These are phyloP conservation scores for Arthroderma sp. DNA, from an alignment of 2,329 filamentous ascomycete genomes.

Conservation along the genomic window DNA sequence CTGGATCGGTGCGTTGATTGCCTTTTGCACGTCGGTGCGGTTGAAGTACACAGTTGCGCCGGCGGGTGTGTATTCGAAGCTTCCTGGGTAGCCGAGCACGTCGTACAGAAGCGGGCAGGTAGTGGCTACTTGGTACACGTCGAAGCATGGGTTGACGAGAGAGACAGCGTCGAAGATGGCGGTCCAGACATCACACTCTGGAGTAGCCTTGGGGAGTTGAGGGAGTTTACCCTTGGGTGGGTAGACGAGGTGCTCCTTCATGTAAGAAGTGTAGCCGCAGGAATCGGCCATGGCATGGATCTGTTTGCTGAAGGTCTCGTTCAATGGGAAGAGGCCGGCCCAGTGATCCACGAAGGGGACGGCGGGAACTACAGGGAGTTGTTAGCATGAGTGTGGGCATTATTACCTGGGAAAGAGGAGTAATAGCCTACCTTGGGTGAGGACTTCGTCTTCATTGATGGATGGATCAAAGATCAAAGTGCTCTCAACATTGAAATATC, in stretches of 20 bases:
- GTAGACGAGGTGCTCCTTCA: conserved; percentile 48
- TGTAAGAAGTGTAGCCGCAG: conserved; percentile 38
- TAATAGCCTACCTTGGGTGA: conserved; percentile 34
- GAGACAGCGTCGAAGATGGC: conserved; percentile 44
- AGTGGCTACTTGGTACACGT: conserved; percentile 60
- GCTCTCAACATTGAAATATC: conserved; percentile 55
- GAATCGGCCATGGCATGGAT: conserved; percentile 31
- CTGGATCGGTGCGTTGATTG: conserved; percentile 51
- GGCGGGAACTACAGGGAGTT: conserved; percentile 23
- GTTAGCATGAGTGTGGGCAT: neutral
- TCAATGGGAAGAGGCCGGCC: conserved; percentile 35
- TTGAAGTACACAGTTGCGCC: conserved; percentile 59
- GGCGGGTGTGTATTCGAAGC: conserved; percentile 49
- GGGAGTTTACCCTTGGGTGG: conserved; percentile 53
- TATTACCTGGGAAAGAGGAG: too few species aligned
- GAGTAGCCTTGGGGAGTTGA: conserved; percentile 36
- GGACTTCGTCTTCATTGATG: conserved; percentile 43
- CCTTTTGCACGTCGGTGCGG: conserved; percentile 54
- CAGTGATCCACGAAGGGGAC: conserved; percentile 34
- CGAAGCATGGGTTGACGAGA: conserved; percentile 63
- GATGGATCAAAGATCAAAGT: conserved; percentile 63
- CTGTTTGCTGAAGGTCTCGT: conserved; percentile 31
- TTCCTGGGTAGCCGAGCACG: conserved; percentile 56
- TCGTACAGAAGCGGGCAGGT: conserved; percentile 62
- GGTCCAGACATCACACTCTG: conserved; percentile 47